Percentiles rank a stretch among this genome's conserved stretches.
Evolutionary conservation across 768 basidiomycete species (phyloP).

Genomic region (Lactifluus volemus): DNA sequence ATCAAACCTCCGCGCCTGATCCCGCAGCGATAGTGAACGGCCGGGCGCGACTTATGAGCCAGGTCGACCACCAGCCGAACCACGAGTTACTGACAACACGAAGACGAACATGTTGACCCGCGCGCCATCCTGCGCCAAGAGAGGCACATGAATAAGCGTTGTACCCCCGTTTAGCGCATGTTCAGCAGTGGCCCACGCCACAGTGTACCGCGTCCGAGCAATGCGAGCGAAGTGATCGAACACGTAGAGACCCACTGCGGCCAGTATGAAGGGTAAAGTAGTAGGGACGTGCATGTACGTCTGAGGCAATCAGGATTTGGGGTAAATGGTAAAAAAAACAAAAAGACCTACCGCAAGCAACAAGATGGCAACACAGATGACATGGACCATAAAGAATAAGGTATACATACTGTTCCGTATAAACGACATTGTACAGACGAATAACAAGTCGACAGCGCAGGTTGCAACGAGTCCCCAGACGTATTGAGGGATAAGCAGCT

Average conservation of each 20-base stretch:
- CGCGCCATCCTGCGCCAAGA: conserved; percentile 46
- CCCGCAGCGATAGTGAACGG: conserved; percentile 41
- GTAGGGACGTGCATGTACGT: conserved; percentile 8
- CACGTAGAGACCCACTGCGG: conserved; percentile 33
- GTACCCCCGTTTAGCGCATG: conserved; percentile 32
- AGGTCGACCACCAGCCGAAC: conserved; percentile 27
- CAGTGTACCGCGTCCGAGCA: conserved; percentile 36
- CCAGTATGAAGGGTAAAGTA: conserved; percentile 36
- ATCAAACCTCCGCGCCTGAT: conserved; percentile 38
- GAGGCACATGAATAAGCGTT: conserved; percentile 40
- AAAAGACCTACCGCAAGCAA: conserved; percentile 25
- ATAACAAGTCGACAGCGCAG: conserved; percentile 29
- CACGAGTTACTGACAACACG: conserved; percentile 35
- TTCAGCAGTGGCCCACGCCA: conserved; percentile 38
- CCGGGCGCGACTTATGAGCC: conserved; percentile 11
- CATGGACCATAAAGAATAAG: conserved; percentile 36
- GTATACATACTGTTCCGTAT: conserved; percentile 36
- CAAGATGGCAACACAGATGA: conserved; percentile 34
- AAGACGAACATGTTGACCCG: conserved; percentile 53
- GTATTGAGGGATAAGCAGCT: background rate
- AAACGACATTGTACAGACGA: conserved; percentile 33
- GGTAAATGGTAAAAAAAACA: background rate
- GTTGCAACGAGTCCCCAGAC: conserved; percentile 30
- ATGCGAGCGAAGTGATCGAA: conserved; percentile 41
- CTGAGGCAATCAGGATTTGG: conserved; percentile 11